Base-by-base conservation (phyloP, 1,284 basidiomycete species). In the Wallemia hederae region DNA sequence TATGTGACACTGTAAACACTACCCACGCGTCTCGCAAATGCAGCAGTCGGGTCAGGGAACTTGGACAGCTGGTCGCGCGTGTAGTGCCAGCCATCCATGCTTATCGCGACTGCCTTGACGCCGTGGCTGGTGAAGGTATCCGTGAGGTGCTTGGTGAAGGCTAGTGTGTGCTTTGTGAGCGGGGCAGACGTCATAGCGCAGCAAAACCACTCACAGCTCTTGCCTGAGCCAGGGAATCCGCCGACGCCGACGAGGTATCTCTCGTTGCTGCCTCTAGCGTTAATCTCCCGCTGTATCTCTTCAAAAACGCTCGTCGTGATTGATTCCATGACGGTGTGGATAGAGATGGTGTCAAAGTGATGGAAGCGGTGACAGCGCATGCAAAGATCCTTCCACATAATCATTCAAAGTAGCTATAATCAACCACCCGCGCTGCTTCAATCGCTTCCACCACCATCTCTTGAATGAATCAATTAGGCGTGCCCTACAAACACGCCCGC, bases 71-170 rank as follows among this genome's bases (percentile, higher is more conserved):
- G 81, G 69, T 63, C 65, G 7, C 70, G 65, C 5, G 68, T 62
- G 24, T 66, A 66, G 69, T 91, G 86, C 85, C 86, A 91, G 15
- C 87, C 88, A 67, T 91, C 87, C 61, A 88, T 74, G 2, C 82
- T 78, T 11, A 90, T 76, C 24, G 81, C 75, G 33, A 82, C 73
- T 7, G 78, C 79, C 7, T 26, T 28, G 17, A 58, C 24, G 11
- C 14, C 11, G 39, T 22, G 11, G 39, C n/a, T 14, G n/a, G 39
- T 49, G 39, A 49, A n/a, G 11, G 11, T 49, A 22, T 49, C 39
- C 19, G 39, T 49, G n/a, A 49, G 39, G 22, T 49, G 39, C n/a
- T 49, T 49, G 5, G 39, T 49, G 39, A 49, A 26, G 19, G 56
- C 56, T 58, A 24, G 49, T 26, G 49, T 26, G 25, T 24, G 49